Conservation (phyloP, 768 basidiomycete genomes). For the Calocera cornea region DNA sequence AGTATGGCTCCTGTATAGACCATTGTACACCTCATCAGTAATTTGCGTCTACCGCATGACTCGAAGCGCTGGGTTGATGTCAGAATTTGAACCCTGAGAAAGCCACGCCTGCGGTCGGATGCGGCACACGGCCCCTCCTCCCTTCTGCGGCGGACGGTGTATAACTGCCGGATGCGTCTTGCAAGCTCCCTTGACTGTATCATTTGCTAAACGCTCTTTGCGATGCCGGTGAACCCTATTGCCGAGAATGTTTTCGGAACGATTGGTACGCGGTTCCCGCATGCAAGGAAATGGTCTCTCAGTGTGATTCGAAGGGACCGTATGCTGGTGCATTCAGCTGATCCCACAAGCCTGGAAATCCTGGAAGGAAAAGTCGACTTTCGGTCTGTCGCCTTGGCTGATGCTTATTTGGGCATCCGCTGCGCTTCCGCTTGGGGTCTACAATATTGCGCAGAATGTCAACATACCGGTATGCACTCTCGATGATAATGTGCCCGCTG, state of each 20-base stretch:
- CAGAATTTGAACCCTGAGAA: too few species aligned
- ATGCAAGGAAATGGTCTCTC: not conserved
- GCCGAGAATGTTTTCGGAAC: not conserved
- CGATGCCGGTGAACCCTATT: not conserved
- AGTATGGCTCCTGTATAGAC: too few species aligned
- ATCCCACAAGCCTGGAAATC: slow-evolving; percentile 65
- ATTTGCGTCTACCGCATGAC: too few species aligned
- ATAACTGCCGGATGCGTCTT: not conserved
- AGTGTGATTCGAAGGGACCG: not conserved
- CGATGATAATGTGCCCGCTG: too few species aligned
- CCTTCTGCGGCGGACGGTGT: too few species aligned
- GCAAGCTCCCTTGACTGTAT: too few species aligned
- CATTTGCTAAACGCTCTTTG: too few species aligned
- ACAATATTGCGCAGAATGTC: slow-evolving; percentile 47
- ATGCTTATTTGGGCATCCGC: slow-evolving; percentile 56
- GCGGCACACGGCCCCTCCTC: too few species aligned
- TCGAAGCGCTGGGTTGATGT: too few species aligned
- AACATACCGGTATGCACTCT: slow-evolving; percentile 26
- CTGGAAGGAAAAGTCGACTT: slow-evolving; percentile 51
- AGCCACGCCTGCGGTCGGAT: too few species aligned
- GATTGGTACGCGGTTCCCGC: not conserved
- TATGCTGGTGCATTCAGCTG: slow-evolving; percentile 22
- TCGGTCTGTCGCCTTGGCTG: slow-evolving; percentile 53
- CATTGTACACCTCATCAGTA: too few species aligned
- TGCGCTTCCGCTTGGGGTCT: slow-evolving; percentile 48